Conservation (phyloP, 345 rosid species). For the Ceriops decandra region DNA sequence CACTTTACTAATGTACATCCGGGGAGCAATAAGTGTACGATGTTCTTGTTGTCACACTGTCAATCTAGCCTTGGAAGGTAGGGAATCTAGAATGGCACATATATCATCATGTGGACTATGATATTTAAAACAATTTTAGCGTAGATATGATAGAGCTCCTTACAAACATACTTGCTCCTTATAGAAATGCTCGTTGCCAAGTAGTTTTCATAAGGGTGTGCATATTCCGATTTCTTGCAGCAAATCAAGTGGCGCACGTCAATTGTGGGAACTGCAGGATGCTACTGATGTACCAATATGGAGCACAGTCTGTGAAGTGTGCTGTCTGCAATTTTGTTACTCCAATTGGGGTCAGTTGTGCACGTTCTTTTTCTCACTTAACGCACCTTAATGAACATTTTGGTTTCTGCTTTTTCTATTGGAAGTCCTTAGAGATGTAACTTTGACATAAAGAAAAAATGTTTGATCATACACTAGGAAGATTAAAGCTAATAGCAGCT, state of each 20-base stretch:
- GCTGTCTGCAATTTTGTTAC: constrained; percentile 92
- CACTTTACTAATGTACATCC: constrained; percentile 90
- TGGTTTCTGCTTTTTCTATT: neutral
- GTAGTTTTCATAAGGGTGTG: neutral
- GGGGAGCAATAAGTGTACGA: constrained; percentile 97
- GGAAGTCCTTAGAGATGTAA: neutral
- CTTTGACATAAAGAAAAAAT: too few relatives aligned
- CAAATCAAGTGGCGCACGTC: constrained; percentile 93
- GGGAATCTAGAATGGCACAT: neutral
- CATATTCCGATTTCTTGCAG: constrained; percentile 33
- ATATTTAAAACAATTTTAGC: neutral
- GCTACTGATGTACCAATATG: constrained; percentile 93
- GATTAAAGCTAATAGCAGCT: too few relatives aligned
- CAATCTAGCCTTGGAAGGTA: constrained; percentile 88
- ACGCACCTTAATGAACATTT: neutral
- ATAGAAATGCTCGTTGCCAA: too few relatives aligned
- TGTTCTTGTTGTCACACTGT: constrained; percentile 97
- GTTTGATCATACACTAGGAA: too few relatives aligned
- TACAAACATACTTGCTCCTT: too few relatives aligned
- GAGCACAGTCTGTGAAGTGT: constrained; percentile 91
- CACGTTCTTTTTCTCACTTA: neutral
- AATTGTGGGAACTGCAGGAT: constrained; percentile 93
- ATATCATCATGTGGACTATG: neutral
- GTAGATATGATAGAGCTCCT: too few relatives aligned
- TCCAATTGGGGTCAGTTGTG: constrained; percentile 61